Base-by-base conservation (phyloP, 1,139 yeast genomes). In the Lodderomyces pseudojiufengensis region DNA sequence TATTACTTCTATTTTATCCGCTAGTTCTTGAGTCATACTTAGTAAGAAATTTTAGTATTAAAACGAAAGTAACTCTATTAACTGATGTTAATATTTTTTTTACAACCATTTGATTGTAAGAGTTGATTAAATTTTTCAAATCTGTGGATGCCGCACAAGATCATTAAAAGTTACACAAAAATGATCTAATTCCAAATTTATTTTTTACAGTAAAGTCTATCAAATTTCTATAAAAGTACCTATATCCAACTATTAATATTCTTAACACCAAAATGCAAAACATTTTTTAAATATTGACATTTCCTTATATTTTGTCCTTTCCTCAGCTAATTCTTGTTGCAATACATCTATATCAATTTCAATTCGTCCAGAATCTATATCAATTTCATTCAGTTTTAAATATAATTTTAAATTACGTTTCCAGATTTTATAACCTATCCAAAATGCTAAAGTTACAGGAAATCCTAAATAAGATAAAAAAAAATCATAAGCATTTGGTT, bases 261-360 rank as follows among this genome's bases (percentile, higher is more conserved):
- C 12, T 45, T 42, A 63, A 46, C 69, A 63, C 65, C 65, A 63
- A 45, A 57, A 54, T 36, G 40, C 47, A 45, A 57, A 63, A 14
- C 48, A 33, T 46, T 64, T 55, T 38, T 49, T 39, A 47, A 47
- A 52, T 38, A 59, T 51, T 16, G 70, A 66, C 40, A 54, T 58
- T 30, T 55, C 40, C 9, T 60, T 62, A 32, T 61, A 48, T 36
- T 52, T 47, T 9, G 64, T 69, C 46, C 49, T 57, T 45, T 66
- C 70, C 49, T 68, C 73, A 27, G 65, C 65, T 33, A 59, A 52
- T 43, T 67, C 72, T 44, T 65, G 65, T 47, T 56, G 62, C 44
- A 65, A 52, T 38, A 65, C 52, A 40, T 67, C 73, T 43, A 60
- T 51, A 48, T 67, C 73, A 47, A 63, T 55, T 36, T 65, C 61